These are phyloP conservation scores for Wickerhamiella cacticola DNA, from an alignment of 805 yeast genomes.

Conservation along the genomic window DNA sequence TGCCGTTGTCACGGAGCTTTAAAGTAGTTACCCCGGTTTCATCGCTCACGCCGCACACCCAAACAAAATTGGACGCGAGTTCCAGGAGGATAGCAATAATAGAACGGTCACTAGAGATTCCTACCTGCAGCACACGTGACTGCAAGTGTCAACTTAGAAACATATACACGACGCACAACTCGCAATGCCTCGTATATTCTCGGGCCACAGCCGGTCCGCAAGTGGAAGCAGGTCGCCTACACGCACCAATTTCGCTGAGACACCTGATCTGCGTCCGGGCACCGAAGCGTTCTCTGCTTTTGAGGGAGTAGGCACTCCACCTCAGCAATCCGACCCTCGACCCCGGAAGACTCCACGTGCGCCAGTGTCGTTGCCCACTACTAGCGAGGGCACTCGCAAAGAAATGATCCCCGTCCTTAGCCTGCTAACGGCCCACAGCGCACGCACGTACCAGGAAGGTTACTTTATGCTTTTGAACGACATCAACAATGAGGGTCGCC, in stretches of 20 bases:
- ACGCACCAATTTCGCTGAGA: not conserved
- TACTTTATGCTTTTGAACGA: constrained; percentile 34
- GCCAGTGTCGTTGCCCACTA: constrained; percentile 14
- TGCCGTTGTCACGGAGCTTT: not conserved
- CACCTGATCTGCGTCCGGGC: constrained; percentile 7
- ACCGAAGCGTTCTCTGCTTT: constrained; percentile 7
- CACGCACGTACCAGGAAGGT: constrained; percentile 51
- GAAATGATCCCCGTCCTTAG: constrained; percentile 65
- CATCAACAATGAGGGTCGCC: constrained; percentile 66
- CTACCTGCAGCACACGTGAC: too few species aligned
- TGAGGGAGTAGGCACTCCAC: constrained; percentile 8
- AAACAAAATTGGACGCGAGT: not conserved
- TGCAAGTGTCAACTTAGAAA: not conserved
- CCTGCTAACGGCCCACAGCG: constrained; percentile 55
- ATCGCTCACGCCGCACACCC: not conserved
- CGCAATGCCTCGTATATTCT: constrained; percentile 7
- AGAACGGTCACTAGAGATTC: constrained; percentile 1
- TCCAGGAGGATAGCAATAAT: not conserved
- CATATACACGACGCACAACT: not conserved
- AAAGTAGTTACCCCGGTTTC: not conserved
- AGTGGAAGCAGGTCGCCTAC: not conserved
- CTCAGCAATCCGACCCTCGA: constrained; percentile 1
- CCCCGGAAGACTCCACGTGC: constrained; percentile 7
- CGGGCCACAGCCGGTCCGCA: constrained; percentile 5
- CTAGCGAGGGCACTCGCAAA: constrained; percentile 36